phyloP scores from a whole-genome alignment of 2,329 filamentous ascomycete genomes.

The Chaetomiaceae sp. region DNA sequence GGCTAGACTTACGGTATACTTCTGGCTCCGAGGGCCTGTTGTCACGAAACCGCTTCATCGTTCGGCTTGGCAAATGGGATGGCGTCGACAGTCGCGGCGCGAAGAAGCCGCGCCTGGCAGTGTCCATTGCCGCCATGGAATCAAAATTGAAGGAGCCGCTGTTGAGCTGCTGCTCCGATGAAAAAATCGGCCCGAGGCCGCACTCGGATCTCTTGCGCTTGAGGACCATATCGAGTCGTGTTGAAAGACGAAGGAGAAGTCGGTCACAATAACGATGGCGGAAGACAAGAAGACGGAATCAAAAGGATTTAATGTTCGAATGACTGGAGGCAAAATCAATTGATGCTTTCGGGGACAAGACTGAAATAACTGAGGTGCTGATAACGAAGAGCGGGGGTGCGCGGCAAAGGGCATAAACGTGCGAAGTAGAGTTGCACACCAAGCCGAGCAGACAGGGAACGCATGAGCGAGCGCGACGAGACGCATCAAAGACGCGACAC shows the following conservation, averaged over 20 bases:
- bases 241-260: not conserved
- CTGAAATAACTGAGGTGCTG: too few species aligned
- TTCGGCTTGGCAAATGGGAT: constrained; percentile 50
- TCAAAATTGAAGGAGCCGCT: constrained; percentile 29
- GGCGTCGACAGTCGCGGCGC: constrained; percentile 33
- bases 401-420: too few species aligned
- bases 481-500: constrained; percentile 1
- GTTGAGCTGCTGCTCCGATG: constrained; percentile 34
- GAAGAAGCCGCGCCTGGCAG: constrained; percentile 30
- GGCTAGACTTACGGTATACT: constrained; percentile 47
- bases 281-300: too few species aligned
- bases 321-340: too few species aligned
- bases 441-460: too few species aligned
- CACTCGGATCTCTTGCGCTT: constrained; percentile 62
- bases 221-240: constrained; percentile 40
- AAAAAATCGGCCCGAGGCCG: constrained; percentile 46
- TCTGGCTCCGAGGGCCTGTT: constrained; percentile 51
- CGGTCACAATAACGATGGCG: too few species aligned
- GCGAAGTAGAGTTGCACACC: too few species aligned
- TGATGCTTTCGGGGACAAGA: too few species aligned
- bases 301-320: too few species aligned
- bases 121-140: constrained; percentile 32
- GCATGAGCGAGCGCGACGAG: too few species aligned
- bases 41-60: constrained; percentile 57
- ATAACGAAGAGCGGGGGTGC: too few species aligned